These are phyloP conservation scores for Aspergillus aculeatus DNA, from an alignment of 2,329 filamentous ascomycete species.

Conservation along the genomic window DNA sequence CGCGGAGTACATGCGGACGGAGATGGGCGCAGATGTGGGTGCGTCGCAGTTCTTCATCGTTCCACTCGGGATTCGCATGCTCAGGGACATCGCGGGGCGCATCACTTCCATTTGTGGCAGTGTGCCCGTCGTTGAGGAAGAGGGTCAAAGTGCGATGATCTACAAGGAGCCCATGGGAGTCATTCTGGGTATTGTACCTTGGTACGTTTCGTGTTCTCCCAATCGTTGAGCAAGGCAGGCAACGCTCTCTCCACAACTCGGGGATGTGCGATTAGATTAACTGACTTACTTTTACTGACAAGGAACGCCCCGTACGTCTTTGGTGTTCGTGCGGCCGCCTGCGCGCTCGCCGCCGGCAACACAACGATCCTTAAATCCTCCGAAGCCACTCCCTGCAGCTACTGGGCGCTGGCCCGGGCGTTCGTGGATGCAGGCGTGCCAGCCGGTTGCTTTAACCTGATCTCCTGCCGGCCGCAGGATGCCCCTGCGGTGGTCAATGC, in stretches of 20 bases:
- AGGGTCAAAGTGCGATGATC: slow-evolving; percentile 62
- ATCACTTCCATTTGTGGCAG: slow-evolving; percentile 48
- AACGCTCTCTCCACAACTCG: background rate
- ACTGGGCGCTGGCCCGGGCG: slow-evolving; percentile 60
- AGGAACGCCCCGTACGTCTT: slow-evolving; percentile 57
- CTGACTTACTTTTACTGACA: background rate
- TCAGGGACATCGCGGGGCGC: slow-evolving; percentile 52
- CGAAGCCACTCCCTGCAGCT: slow-evolving; percentile 63
- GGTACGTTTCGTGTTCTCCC: slow-evolving; percentile 55
- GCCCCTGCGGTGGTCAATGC: slow-evolving; percentile 66
- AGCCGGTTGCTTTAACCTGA: slow-evolving; percentile 68
- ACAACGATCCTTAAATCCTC: slow-evolving; percentile 70
- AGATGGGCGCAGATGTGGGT: slow-evolving; percentile 51
- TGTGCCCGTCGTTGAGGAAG: slow-evolving; percentile 50
- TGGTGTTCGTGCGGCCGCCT: slow-evolving; percentile 52
- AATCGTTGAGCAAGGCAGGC: background rate
- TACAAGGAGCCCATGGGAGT: slow-evolving; percentile 75
- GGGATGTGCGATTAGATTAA: background rate
- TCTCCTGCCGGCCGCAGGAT: slow-evolving; percentile 60
- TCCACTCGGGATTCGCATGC: slow-evolving; percentile 36
- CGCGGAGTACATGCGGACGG: slow-evolving; percentile 55
- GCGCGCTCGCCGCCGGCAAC: slow-evolving; percentile 68
- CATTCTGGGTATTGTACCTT: slow-evolving; percentile 73
- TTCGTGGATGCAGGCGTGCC: slow-evolving; percentile 73
- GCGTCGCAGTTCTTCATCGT: slow-evolving; percentile 33